Evolutionary conservation across 768 basidiomycete genomes (phyloP), one percentile per base, ranked within the genome.

Genomic region (Sistotremastrum niveocremeum): DNA sequence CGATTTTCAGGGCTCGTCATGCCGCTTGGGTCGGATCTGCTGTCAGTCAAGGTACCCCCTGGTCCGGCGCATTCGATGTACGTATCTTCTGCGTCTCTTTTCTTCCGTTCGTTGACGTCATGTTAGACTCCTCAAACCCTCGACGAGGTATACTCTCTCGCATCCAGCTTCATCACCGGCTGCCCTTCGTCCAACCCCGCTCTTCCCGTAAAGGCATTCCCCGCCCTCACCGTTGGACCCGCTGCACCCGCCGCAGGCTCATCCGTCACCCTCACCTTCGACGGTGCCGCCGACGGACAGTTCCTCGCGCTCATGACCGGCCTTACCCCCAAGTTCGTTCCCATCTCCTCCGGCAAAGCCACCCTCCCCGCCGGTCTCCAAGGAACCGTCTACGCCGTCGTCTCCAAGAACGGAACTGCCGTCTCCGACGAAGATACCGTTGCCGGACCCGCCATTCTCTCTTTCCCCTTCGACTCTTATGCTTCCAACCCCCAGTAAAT

Each of bases 161-260:
- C 71, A 3, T 56, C 60, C 45, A 12, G 36, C 33, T 72, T 73
- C 60, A 73, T 77, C 62, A 62, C 55, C 34, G 54, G 54, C 1
- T 79, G 76, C 62, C 75, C 76, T 2, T 46, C 59, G 6, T 52
- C 60, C 51, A 77, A 76, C 62, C 64, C 70, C 4, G 46, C 65
- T 34, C 62, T 76, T 6, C 70, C 73, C n/a, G 66, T 72, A 55
- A 67, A 60, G 45, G 61, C 67, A 6, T 72, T 73, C 66, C 71
- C 74, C 9, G 56, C 63, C 10, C 62, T 76, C 32, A 54, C 58
- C 9, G 47, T 63, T 40, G 44, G 54, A 4, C 52, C 54, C n/a
- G 51, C 64, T 3, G 49, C 58, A 10, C 59, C 69, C 44, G 50
- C 54, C 9, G 54, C 64, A 11, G 63, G 66, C 11, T 45, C 52